phyloP scores from a whole-genome alignment of 2,329 filamentous ascomycete genomes.

The Pseudocercospora eumusae region DNA sequence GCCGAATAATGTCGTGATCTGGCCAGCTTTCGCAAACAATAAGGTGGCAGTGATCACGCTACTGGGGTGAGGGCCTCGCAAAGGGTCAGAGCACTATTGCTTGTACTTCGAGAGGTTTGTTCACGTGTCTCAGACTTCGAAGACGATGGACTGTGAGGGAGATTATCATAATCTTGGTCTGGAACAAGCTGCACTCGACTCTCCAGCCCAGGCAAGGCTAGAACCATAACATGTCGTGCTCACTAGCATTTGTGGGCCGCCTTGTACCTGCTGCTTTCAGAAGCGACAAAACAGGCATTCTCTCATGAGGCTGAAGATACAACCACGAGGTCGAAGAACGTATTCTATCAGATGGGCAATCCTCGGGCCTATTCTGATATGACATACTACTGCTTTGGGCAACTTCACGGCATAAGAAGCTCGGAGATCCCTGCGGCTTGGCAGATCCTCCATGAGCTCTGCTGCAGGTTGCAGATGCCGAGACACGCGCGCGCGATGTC shows the following conservation, averaged over 20 bases:
- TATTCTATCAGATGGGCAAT: not conserved
- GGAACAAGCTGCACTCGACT: not conserved
- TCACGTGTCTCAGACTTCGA: too few relatives aligned
- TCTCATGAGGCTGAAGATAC: conserved; percentile 2
- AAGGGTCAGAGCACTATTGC: too few relatives aligned
- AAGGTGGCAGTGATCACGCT: too few relatives aligned
- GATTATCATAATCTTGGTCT: not conserved
- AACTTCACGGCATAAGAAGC: not conserved
- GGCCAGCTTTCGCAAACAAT: too few relatives aligned
- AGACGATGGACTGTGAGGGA: not conserved
- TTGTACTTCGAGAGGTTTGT: too few relatives aligned
- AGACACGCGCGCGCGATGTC: not conserved
- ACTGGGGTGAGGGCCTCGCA: too few relatives aligned
- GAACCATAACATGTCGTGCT: not conserved
- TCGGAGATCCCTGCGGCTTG: not conserved
- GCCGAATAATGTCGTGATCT: too few relatives aligned
- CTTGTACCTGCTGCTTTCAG: not conserved
- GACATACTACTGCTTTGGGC: not conserved
- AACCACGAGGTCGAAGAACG: not conserved
- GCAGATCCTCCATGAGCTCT: conserved; percentile 2
- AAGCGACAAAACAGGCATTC: conserved; percentile 5
- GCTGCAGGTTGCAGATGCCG: conserved; percentile 4
- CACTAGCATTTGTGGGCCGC: not conserved
- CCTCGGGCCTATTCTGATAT: not conserved
- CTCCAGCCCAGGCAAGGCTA: not conserved